Base-by-base conservation (phyloP, 2,329 filamentous ascomycete species). In the Sclerotinia spermophila region DNA sequence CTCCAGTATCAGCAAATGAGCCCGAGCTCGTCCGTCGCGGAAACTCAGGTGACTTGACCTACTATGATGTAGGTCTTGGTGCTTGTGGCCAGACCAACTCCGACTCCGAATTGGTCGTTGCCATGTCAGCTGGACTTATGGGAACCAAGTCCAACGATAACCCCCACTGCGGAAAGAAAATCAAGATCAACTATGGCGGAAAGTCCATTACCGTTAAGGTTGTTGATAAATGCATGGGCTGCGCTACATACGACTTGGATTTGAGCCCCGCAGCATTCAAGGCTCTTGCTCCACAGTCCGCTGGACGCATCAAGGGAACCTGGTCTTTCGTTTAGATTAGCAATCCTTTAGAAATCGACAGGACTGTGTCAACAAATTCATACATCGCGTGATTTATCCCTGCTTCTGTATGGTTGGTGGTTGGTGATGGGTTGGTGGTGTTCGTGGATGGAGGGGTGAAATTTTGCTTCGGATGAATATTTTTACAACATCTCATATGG, bases 141-240 rank as follows among this genome's bases (percentile, higher is more conserved):
- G 89, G 87, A 72, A 73, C 78, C 1, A 77, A 79, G 70, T 89
- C 89, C 77, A 93, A 92, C 82, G 83, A 81, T 75, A 92, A 94
- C 84, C 85, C 87, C 59, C 86, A 88, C 79, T 96, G 93, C 81
- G 89, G 88, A 79, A 86, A 88, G 82, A 87, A 82, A 65, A 86
- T 94, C 77, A 89, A 86, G 74, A 86, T 94, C 77, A 89, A 85
- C 55, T 83, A 83, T 79, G 83, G 85, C 61, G 91, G 91, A 79
- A 86, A 86, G 79, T 84, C 84, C 3, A 79, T 83, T 75, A 83
- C 80, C 2, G 92, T 87, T 71, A 85, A 76, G 7, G 87, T 94
- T 73, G 86, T 85, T 67, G 92, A 96, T 84, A 92, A 92, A 82
- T 96, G 92, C 84, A 86, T 87, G 81, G 89, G 90, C 75, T 96